Evolutionary conservation across 331 rosid species (phyloP).

Genomic region (Acacia concinna): DNA sequence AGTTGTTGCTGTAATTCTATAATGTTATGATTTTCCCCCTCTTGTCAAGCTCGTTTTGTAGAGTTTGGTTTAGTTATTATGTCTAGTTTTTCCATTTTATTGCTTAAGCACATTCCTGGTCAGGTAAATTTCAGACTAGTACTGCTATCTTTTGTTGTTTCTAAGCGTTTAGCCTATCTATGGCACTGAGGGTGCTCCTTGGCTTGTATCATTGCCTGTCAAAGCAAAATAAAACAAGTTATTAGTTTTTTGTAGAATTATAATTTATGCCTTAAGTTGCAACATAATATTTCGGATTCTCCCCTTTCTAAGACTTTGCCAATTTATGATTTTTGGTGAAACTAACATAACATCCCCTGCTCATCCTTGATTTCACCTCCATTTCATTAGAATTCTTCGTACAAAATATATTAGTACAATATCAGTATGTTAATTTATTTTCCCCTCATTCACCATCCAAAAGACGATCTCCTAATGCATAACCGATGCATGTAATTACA

Average conservation of each 20-base stretch:
- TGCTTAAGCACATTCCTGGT: neutral
- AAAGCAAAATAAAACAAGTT: neutral
- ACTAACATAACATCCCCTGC: no score
- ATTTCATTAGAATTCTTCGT: no score
- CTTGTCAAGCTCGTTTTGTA: neutral
- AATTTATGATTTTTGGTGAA: no score
- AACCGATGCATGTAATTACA: no score
- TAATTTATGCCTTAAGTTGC: neutral
- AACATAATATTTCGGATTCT: neutral
- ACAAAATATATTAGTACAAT: no score
- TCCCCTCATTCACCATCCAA: no score
- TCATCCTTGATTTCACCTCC: no score
- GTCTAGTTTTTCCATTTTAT: neutral
- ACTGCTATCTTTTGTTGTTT: neutral
- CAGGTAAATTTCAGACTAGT: neutral
- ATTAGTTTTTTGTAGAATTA: neutral
- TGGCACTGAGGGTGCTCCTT: neutral
- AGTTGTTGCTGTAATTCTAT: neutral
- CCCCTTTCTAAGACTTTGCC: neutral
- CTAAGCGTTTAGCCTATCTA: neutral
- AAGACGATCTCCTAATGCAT: no score
- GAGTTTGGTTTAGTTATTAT: neutral
- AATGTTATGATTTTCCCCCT: neutral
- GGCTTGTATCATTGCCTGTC: neutral
- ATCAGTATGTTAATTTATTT: no score